Evolutionary conservation across 2,329 filamentous ascomycete species (phyloP), one percentile per base, ranked within the genome.

Genomic region (Verticillium nubilum): DNA sequence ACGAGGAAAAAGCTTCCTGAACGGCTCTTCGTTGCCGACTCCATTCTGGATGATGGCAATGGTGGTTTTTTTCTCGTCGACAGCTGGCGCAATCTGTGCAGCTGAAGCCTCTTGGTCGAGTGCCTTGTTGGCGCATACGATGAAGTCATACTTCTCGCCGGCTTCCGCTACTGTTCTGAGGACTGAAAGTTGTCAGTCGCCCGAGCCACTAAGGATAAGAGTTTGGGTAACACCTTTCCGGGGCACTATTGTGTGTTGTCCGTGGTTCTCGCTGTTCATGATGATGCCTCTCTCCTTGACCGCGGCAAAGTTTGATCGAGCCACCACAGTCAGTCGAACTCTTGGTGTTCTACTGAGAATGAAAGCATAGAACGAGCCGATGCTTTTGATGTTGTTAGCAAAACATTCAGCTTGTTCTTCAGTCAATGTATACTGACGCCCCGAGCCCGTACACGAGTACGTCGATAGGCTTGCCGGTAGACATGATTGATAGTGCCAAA

Each of bases 31-130:
- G 61, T 86, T 86, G 1, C 76, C 78, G 37, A 87, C 80, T 0
- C 85, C 85, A 64, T 87, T 87, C 62, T 88, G 85, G 17, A 86
- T 77, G 1, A 88, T 77, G 7, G 84, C 82, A 47, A 87, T 80
- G 0, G 79, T 77, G 0, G 83, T 86, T 58, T 54, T 73, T 23
- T 58, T 56, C 13, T 66, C 67, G 6, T 76, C 73, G 1, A 82
- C 68, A 62, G 69, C 64, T 63, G 74, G 66, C 13, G 63, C 62
- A 35, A 76, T 65, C 42, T 67, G 60, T 4, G 69, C 66, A 3
- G 77, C 74, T 0, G 75, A 73, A 0, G 68, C 62, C 1, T 69
- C 68, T 37, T 78, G 76, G 29, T 75, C 69, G 52, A 80, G 75
- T 9, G 82, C 82, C 68, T 86, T 86, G 10, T 83, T 83, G 54